phyloP scores from a whole-genome alignment of 2,329 filamentous ascomycete species.

The Exophiala lecanii-corni region DNA sequence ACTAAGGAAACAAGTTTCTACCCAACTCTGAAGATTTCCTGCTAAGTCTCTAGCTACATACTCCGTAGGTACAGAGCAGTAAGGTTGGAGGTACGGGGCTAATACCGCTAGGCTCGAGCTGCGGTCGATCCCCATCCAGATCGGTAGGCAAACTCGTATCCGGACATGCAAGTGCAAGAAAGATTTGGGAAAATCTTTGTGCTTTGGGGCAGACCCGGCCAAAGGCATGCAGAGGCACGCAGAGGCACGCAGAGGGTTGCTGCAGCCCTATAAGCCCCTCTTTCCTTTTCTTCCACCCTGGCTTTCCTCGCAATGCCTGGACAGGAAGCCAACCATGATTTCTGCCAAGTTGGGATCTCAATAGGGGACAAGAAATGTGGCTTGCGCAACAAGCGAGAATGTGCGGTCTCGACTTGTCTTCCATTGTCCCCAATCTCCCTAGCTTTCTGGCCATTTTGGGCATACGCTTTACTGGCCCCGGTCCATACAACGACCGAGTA shows the following conservation, averaged over 20 bases:
- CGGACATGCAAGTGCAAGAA: background rate
- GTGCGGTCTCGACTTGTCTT: constrained; percentile 13
- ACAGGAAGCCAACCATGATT: background rate
- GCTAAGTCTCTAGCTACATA: too few relatives aligned
- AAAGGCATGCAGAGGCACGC: too few relatives aligned
- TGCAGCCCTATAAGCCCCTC: constrained; percentile 11
- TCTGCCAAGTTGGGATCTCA: background rate
- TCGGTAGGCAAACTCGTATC: background rate
- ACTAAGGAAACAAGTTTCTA: too few relatives aligned
- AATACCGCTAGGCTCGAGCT: too few relatives aligned
- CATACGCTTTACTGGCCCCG: too few relatives aligned
- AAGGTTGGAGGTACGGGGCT: too few relatives aligned
- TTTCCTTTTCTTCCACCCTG: constrained; percentile 2
- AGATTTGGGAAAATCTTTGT: background rate
- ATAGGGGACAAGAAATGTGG: background rate
- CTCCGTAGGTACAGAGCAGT: too few relatives aligned
- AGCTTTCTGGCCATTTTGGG: background rate
- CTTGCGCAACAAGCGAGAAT: constrained; percentile 17
- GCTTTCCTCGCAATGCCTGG: too few relatives aligned
- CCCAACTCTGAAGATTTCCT: too few relatives aligned
- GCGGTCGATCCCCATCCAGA: too few relatives aligned
- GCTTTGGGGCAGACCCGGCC: background rate
- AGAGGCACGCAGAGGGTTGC: too few relatives aligned
- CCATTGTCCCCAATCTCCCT: background rate
- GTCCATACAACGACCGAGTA: too few relatives aligned